Evolutionary conservation across 768 basidiomycete species (phyloP), one percentile per base, ranked within the genome.

Genomic region (Leccinum ochraceum): DNA sequence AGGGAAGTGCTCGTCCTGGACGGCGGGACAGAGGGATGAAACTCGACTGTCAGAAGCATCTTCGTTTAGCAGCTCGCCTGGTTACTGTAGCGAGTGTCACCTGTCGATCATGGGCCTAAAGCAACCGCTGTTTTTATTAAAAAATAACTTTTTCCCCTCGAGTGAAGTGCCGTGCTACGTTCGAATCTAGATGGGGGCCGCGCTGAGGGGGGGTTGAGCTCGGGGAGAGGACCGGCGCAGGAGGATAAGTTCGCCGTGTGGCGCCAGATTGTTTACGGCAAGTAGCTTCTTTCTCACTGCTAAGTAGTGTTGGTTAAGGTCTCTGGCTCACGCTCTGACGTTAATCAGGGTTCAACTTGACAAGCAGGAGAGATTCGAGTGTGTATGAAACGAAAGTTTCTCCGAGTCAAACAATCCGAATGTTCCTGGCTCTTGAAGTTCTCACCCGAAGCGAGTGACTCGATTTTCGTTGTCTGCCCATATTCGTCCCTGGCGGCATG

Each of bases 211-310:
- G 44, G 39, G 39, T 42, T 42, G 39, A 17, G n/a, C 20, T 13
- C n/a, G 20, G 10, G 42, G 9, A 44, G 10, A n/a, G 3, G 42
- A n/a, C n/a, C n/a, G 42, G 42, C n/a, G n/a, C n/a, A 5, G 42
- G n/a, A n/a, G 17, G 39, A n/a, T 10, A 6, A 60, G 54, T 58
- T 65, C 62, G 57, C 68, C 66, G 63, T 60, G 68, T 71, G 66
- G 66, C 63, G 61, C 34, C 28, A 51, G 6, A 4, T 37, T 54
- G 28, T 4, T 69, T 68, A 68, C 66, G 59, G 54, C 20, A 60
- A 26, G 32, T 44, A 39, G 49, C 63, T 65, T 67, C 69, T 54
- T 60, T 34, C 32, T 34, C 32, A 34, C 32, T 24, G 24, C 24
- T 1, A 13, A 5, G 11, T 34, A 13, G 4, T 67, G 28, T 60